Base-by-base conservation (phyloP, 1,139 yeast genomes). In the Geotrichum klebahnii region DNA sequence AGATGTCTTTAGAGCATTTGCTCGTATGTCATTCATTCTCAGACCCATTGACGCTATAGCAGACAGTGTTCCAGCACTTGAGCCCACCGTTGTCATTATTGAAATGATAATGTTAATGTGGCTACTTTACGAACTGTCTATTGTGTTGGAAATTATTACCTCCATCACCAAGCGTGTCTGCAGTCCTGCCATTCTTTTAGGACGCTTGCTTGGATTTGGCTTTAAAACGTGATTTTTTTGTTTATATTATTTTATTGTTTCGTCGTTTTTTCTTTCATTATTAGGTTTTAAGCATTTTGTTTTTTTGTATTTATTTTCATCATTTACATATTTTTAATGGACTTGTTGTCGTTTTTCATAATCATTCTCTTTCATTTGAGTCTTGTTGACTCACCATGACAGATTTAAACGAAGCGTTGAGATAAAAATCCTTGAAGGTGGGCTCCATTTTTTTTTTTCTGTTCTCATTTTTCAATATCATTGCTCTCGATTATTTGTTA, bases 61-160 rank as follows among this genome's bases (percentile, higher is more conserved):
- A 5, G 65, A 60, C 46, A 57, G 54, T 5, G 58, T 57, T 31
- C 67, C 67, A 1, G 51, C 58, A 2, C 48, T 61, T 20, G 61
- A 60, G 49, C 54, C 55, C 34, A 50, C 55, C 3, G 64, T 65
- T 12, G 63, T 64, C 2, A 58, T 59, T 2, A 53, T 64, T 12
- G 71, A 67, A 54, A 54, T 65, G 34, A 46, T 64, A 19, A 51
- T 64, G 24, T 53, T 67, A 19, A 60, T 65, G 62, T 64, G 68
- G 61, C 51, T 64, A 14, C 46, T 62, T 40, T 64, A 66, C 57
- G 62, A 59, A 32, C 55, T 64, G 8, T 65, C 69, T 1, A 61
- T 65, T 14, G 47, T 66, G 24, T 48, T 67, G 29, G 65, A 63
- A 47, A 59, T 63, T 3, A 43, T 65, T 38, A 59, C 67, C 6